Evolutionary conservation across 2,329 filamentous ascomycete genomes (phyloP).

Genomic region (Alternaria sp.): DNA sequence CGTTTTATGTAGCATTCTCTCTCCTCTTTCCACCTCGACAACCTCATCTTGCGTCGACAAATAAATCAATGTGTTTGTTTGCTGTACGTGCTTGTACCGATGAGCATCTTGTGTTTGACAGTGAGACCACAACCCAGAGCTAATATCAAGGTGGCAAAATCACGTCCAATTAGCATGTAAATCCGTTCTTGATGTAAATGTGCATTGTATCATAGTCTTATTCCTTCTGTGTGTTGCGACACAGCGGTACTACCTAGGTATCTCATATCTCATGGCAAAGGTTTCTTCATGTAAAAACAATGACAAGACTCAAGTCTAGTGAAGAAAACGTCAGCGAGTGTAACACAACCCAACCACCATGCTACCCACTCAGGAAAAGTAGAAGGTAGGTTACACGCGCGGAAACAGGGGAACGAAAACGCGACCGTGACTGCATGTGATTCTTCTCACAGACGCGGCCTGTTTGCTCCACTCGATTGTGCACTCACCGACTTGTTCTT

Average conservation of each 20-base stretch:
- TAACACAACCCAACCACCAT: slow-evolving; percentile 11
- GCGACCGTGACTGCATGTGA: slow-evolving; percentile 4
- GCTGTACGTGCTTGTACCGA: not conserved
- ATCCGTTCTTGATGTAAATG: not conserved
- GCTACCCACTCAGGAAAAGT: slow-evolving; percentile 1
- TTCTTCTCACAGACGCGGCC: slow-evolving; percentile 29
- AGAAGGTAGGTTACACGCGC: not conserved
- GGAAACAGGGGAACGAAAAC: not conserved
- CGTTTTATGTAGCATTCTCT: slow-evolving; percentile 2
- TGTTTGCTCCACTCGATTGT: slow-evolving; percentile 31
- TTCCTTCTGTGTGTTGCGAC: not conserved
- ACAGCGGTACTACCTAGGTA: slow-evolving; percentile 11
- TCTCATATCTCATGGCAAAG: slow-evolving; percentile 2
- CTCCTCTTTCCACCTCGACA: not conserved
- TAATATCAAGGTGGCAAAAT: not conserved
- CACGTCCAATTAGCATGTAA: not conserved
- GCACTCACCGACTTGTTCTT: slow-evolving; percentile 43
- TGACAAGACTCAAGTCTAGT: slow-evolving; percentile 11
- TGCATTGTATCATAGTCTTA: not conserved
- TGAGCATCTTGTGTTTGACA: not conserved
- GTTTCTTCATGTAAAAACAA: slow-evolving; percentile 10
- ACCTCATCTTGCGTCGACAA: not conserved
- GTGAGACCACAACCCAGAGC: not conserved
- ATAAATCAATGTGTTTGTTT: not conserved
- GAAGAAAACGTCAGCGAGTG: slow-evolving; percentile 13